Conservation (phyloP, 2,329 filamentous ascomycete species). For the Colletotrichum brevisporum region DNA sequence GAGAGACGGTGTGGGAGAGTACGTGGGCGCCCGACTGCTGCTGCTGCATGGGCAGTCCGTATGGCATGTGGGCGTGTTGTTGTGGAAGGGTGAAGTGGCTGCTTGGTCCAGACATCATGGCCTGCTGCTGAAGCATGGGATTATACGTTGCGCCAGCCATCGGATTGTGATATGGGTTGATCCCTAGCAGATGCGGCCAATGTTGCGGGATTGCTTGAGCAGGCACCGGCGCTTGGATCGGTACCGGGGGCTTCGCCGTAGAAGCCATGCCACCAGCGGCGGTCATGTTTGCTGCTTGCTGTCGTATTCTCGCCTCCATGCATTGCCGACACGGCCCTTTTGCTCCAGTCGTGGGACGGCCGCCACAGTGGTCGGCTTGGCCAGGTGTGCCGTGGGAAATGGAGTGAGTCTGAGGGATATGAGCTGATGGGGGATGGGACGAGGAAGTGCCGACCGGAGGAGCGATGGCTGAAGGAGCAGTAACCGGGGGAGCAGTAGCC, state of each 20-base stretch:
- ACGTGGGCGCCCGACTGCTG: constrained; percentile 7
- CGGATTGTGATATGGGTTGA: constrained; percentile 35
- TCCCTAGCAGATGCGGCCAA: constrained; percentile 30
- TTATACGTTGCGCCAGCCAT: constrained; percentile 32
- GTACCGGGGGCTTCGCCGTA: neutral
- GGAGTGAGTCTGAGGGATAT: too few relatives aligned
- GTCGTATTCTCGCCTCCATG: constrained; percentile 35
- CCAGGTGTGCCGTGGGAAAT: too few relatives aligned
- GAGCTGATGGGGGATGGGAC: too few relatives aligned
- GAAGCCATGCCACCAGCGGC: constrained; percentile 4
- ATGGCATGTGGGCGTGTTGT: constrained; percentile 18
- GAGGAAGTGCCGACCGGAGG: too few relatives aligned
- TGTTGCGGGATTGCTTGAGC: constrained; percentile 25
- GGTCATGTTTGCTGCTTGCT: constrained; percentile 33
- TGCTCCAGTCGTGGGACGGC: constrained; percentile 14
- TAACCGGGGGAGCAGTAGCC: too few relatives aligned
- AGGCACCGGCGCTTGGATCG: constrained; percentile 3
- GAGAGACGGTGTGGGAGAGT: constrained; percentile 12
- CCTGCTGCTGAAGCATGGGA: constrained; percentile 31
- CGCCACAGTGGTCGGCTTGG: constrained; percentile 12
- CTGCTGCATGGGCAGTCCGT: constrained; percentile 13
- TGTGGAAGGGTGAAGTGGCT: constrained; percentile 22
- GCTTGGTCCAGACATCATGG: constrained; percentile 16
- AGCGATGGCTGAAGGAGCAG: too few relatives aligned
- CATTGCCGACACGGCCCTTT: constrained; percentile 39